Evolutionary conservation across 495 filamentous ascomycete genomes (phyloP), one percentile per base, ranked within the genome.

Genomic region (Tuber umbilicatum): DNA sequence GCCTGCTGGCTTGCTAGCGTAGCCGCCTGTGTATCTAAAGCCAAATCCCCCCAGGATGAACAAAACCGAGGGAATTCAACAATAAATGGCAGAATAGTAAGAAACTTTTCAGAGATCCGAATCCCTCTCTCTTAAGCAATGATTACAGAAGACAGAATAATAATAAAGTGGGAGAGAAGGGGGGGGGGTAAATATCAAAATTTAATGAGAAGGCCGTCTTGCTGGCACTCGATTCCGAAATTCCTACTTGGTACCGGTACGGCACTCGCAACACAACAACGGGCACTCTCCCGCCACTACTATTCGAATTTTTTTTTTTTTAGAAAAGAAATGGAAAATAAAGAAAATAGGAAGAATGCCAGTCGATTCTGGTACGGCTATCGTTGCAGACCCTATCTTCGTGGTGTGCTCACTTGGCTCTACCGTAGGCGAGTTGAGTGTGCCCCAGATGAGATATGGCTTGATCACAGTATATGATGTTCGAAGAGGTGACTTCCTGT

Each of bases 391-490:
- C 55, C 31, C 31, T 64, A 64, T 64, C 12, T 64, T 64, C n/a
- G 10, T 64, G 71, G 76, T 73, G 42, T 40, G 60, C 69, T 76
- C 73, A 69, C 41, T 41, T 60, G 41, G 45, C 68, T 70, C 71
- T 78, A 64, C 23, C 50, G 50, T 31, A 78, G 76, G 76, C 68
- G 71, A 77, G 75, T 78, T 60, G 76, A 78, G 60, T 74, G 73
- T 75, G 60, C 47, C 67, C 43, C 75, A 78, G 76, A 78, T 78
- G 71, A 71, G 77, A 79, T 78, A 78, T 78, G 77, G 74, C 73
- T 69, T 74, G 68, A 43, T 40, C 76, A 78, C 75, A 69, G 72
- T 50, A 78, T 75, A 78, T 78, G 76, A 78, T 70, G 71, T 71
- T 70, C 39, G 60, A 69, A 64, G 76, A 69, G 50, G 69, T 70